A percentile compares a stretch with the other conserved stretches of the same genome.
phyloP scores from a whole-genome alignment of 495 filamentous ascomycete genomes.

The Ramalina peruviana region DNA sequence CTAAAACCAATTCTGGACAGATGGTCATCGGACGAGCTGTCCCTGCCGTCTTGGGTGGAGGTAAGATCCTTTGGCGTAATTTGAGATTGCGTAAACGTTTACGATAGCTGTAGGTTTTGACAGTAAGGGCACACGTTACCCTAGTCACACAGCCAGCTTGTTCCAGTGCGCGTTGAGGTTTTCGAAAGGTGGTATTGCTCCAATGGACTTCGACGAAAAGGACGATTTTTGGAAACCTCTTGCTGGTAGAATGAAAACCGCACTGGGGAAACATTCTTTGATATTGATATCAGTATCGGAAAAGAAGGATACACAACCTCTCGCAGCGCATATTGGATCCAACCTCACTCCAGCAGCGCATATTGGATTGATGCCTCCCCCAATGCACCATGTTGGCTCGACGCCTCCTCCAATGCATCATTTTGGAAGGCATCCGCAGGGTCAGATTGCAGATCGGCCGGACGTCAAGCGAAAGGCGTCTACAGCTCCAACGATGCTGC shows the following conservation, averaged over 20 bases:
- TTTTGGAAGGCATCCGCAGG: background rate
- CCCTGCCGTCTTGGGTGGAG: background rate
- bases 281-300: background rate
- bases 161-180: background rate
- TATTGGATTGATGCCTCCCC: no score
- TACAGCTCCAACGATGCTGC: no score
- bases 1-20: no score
- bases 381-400: background rate
- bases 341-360: background rate
- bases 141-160: background rate
- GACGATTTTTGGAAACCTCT: slow-evolving; percentile 2
- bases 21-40: background rate
- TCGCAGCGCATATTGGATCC: background rate
- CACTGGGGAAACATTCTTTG: slow-evolving; percentile 7
- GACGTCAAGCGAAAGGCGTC: no score
- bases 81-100: no score
- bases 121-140: background rate
- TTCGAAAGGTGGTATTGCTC: slow-evolving; percentile 4
- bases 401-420: background rate
- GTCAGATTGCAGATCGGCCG: background rate
- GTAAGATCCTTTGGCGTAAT: background rate
- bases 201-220: slow-evolving; percentile 2
- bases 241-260: background rate
- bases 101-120: background rate
- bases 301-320: background rate